Percentiles rank a stretch among this genome's conserved stretches.
Conservation (phyloP, 164 flowering plant species). For the Tinospora cordifolia region DNA sequence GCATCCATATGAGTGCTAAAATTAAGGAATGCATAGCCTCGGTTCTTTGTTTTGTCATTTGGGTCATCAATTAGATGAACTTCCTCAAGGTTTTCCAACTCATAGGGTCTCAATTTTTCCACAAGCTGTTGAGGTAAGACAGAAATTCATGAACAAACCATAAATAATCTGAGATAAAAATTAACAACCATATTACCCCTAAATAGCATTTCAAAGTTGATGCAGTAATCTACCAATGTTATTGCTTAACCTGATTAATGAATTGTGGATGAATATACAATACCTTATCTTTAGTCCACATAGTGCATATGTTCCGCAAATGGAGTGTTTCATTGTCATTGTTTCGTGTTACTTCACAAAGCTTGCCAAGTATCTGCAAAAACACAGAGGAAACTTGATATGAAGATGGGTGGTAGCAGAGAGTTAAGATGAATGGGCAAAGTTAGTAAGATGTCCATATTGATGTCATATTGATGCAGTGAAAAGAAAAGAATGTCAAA, state of each 20-base stretch:
- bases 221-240: too few relatives aligned
- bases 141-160: slow-evolving; percentile 6
- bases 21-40: slow-evolving; percentile 30
- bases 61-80: slow-evolving; percentile 27
- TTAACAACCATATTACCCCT: background rate
- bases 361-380: slow-evolving; percentile 26
- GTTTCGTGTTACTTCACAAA: slow-evolving; percentile 24
- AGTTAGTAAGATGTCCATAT: too few relatives aligned
- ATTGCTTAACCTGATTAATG: too few relatives aligned
- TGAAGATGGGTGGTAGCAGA: background rate
- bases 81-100: slow-evolving; percentile 23
- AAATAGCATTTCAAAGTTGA: background rate
- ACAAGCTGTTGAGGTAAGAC: slow-evolving; percentile 18
- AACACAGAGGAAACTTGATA: background rate
- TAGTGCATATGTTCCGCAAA: slow-evolving; percentile 27
- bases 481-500: too few relatives aligned
- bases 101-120: slow-evolving; percentile 18
- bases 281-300: slow-evolving; percentile 27
- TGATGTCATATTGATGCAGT: too few relatives aligned
- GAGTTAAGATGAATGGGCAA: background rate
- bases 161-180: background rate
- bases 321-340: slow-evolving; percentile 28
- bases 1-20: slow-evolving; percentile 33
- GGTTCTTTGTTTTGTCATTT: slow-evolving; percentile 18
- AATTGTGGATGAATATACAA: background rate